Evolutionary conservation across 2,329 filamentous ascomycete genomes (phyloP).

Genomic region (Aspergillus hiratsukae): DNA sequence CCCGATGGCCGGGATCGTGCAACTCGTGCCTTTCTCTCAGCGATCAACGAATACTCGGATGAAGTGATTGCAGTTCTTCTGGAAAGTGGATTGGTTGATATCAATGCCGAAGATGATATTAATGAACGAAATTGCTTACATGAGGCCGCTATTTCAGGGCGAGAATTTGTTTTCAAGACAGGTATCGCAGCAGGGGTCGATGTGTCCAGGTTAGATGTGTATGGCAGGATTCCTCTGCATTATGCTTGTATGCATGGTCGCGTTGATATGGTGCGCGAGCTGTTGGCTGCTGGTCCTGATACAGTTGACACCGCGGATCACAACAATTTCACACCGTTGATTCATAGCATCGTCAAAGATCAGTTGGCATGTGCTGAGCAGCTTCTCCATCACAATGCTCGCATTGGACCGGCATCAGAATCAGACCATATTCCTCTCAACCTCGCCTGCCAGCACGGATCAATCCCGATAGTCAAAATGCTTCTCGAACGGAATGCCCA

Average conservation of each 20-base stretch:
- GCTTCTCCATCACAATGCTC: constrained; percentile 71
- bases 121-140: constrained; percentile 96
- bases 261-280: constrained; percentile 71
- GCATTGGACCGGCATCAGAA: constrained; percentile 79
- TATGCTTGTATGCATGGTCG: constrained; percentile 95
- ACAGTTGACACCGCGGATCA: constrained; percentile 89
- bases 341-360: constrained; percentile 89
- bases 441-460: constrained; percentile 89
- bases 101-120: constrained; percentile 94
- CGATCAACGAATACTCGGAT: constrained; percentile 78
- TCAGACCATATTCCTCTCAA: constrained; percentile 93
- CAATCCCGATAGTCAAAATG: constrained; percentile 75
- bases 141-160: constrained; percentile 92
- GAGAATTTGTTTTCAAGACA: constrained; percentile 68
- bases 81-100: constrained; percentile 75
- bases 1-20: constrained; percentile 68
- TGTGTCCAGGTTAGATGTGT: constrained; percentile 79
- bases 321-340: constrained; percentile 93
- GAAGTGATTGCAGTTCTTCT: constrained; percentile 72
- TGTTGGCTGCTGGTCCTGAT: constrained; percentile 64
- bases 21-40: constrained; percentile 84
- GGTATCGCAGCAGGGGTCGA: constrained; percentile 73
- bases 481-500: constrained; percentile 74
- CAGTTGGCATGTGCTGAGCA: constrained; percentile 74
- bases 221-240: constrained; percentile 87